Evolutionary conservation across 1,284 basidiomycete species (phyloP), one percentile per base, ranked within the genome.

Genomic region (Cutaneotrichosporon dermatis): DNA sequence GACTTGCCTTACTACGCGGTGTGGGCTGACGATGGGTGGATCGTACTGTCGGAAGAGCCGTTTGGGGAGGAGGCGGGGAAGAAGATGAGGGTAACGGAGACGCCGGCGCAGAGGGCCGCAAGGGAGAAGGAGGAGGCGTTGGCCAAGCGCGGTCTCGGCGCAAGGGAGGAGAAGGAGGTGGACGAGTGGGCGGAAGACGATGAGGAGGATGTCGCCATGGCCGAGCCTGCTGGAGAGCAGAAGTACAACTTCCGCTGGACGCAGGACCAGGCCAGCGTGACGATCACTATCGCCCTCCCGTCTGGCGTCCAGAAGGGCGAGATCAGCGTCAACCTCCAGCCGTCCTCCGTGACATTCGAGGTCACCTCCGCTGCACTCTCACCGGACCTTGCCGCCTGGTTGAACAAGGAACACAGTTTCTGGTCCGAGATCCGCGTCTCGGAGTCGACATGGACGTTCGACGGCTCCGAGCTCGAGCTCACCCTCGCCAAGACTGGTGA

Each of bases 381-480:
- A 9, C 60, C 80, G 37, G 76, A 79, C 36, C 79, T 87, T 16
- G 86, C 87, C 2, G 80, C 75, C 42, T 90, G 89, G 61, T 50
- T 73, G 0, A 10, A 45, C 3, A 61, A 55, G 0, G 78, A 82
- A 25, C 85, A 86, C 67, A 76, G 79, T 33, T 82, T 92, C 4
- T 96, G 91, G 92, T 88, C 85, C 62, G 79, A 79, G 6, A 86
- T 95, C 64, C 84, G 84, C 54, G 78, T 85, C 0, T 82, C 84
- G 2, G 82, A 86, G 10, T 89, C 88, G 69, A 85, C 90, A 66
- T 96, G 90, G 90, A 93, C 90, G 0, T 93, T 86, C 84, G 90
- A 93, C 69, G 80, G 82, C 55, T 71, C 83, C 8, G 69, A 90
- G 52, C 82, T 96, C 61, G 85, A 88, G 0, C 76, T 95, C n/a